phyloP scores from a whole-genome alignment of 2,329 filamentous ascomycete species.

The Colletotrichum noveboracense region DNA sequence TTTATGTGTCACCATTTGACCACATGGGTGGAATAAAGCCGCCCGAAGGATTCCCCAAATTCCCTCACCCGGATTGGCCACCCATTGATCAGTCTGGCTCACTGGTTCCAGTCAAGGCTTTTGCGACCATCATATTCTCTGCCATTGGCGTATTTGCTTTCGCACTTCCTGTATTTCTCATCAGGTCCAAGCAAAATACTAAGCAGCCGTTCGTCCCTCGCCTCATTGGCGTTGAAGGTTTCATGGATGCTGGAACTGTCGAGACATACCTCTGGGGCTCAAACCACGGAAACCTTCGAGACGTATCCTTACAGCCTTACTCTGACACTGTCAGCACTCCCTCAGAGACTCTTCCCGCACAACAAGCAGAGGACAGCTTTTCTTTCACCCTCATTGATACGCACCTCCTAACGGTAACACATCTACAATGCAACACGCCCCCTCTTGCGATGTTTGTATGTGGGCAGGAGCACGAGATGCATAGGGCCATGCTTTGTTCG shows the following conservation, averaged over 20 bases:
- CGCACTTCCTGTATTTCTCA: neutral
- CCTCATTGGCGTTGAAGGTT: neutral
- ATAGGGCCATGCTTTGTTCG: neutral
- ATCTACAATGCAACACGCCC: neutral
- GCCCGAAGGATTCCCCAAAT: neutral
- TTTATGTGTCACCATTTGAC: neutral
- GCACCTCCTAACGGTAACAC: neutral
- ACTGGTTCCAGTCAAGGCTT: neutral
- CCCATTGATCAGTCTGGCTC: neutral
- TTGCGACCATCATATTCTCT: neutral
- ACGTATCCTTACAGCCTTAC: neutral
- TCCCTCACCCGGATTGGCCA: neutral
- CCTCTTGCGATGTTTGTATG: neutral
- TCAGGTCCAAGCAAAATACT: neutral
- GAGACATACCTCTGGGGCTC: neutral
- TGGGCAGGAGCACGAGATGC: neutral
- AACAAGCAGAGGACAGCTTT: neutral
- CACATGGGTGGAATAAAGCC: neutral
- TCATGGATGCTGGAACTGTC: neutral
- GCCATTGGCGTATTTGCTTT: neutral
- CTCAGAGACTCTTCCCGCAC: neutral
- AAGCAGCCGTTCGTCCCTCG: neutral
- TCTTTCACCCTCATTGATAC: neutral
- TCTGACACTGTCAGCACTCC: neutral
- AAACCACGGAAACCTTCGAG: fast-evolving